These are phyloP conservation scores for Rutidosis leptorrhynchoides DNA, from an alignment of 129 eudicot genomes.

Conservation along the genomic window DNA sequence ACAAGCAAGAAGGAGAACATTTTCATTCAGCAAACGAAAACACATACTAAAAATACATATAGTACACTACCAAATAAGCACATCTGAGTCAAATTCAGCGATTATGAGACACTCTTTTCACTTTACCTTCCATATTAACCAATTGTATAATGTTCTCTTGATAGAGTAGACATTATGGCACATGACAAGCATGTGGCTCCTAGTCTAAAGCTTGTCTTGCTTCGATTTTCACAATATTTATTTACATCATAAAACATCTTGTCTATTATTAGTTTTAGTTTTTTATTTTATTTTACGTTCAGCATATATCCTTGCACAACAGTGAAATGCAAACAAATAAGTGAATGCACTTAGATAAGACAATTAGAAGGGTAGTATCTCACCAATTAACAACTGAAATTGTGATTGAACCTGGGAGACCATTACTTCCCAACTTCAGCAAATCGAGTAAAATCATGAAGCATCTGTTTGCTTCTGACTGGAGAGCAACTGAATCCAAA, in stretches of 20 bases:
- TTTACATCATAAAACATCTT: neutral
- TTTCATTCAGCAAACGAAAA: constrained; percentile 1
- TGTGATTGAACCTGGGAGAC: constrained; percentile 63
- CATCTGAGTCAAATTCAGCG: neutral
- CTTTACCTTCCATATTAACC: constrained; percentile 10
- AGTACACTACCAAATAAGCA: constrained; percentile 1
- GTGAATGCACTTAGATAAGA: neutral
- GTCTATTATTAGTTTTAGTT: neutral
- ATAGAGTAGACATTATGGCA: neutral
- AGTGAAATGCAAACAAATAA: neutral
- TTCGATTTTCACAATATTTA: neutral
- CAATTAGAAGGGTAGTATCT: constrained; percentile 25
- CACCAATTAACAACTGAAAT: constrained; percentile 86
- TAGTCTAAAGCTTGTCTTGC: neutral
- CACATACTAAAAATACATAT: neutral
- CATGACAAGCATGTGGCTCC: neutral
- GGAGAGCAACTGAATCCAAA: constrained; percentile 53
- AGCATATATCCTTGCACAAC: neutral
- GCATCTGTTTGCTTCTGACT: constrained; percentile 65
- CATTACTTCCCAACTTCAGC: constrained; percentile 47
- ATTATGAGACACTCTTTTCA: neutral
- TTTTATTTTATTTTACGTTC: constrained; percentile 14
- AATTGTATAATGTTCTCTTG: neutral
- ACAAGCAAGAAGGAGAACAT: neutral
- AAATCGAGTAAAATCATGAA: constrained; percentile 50